A percentile compares a stretch with the other conserved stretches of the same genome.
Evolutionary conservation across 768 basidiomycete genomes (phyloP).

Genomic region (Leccinum ochraceum): DNA sequence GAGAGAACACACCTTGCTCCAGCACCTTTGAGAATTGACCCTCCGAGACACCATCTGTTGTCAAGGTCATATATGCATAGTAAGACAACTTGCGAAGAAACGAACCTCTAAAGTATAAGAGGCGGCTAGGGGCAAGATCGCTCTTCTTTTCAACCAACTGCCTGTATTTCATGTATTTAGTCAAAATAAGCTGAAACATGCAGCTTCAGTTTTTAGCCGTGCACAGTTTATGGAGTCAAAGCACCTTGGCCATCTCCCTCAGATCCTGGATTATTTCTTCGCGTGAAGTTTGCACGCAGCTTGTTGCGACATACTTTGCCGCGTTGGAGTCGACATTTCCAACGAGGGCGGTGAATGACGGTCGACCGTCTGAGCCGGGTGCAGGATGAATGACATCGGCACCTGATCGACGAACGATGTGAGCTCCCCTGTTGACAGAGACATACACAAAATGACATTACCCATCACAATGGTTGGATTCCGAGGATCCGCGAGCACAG

Average conservation of each 20-base stretch:
- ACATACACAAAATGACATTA: conserved; percentile 23
- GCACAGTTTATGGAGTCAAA: not conserved
- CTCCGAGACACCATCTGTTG: conserved; percentile 54
- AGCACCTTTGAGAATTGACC: conserved; percentile 52
- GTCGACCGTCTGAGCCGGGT: conserved; percentile 74
- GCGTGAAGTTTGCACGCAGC: conserved; percentile 64
- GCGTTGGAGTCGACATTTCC: conserved; percentile 76
- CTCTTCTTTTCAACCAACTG: conserved; percentile 49
- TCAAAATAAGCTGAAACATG: conserved; percentile 47
- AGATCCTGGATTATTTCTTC: conserved; percentile 79
- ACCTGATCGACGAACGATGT: conserved; percentile 39
- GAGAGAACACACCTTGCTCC: conserved; percentile 47
- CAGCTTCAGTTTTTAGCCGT: conserved; percentile 13
- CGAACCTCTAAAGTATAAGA: conserved; percentile 78
- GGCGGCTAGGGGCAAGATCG: conserved; percentile 56
- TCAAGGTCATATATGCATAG: conserved; percentile 8
- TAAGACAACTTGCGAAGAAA: not conserved
- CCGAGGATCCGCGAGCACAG: conserved; percentile 63
- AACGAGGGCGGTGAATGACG: conserved; percentile 80
- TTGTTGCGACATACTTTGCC: conserved; percentile 68
- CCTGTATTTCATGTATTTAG: conserved; percentile 62
- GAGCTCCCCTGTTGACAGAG: not conserved
- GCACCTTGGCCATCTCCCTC: conserved; percentile 61
- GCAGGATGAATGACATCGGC: conserved; percentile 86
- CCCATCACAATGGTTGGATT: conserved; percentile 84